Evolutionary conservation across 805 yeast genomes (phyloP).

Genomic region (Candida nonsorbophila): DNA sequence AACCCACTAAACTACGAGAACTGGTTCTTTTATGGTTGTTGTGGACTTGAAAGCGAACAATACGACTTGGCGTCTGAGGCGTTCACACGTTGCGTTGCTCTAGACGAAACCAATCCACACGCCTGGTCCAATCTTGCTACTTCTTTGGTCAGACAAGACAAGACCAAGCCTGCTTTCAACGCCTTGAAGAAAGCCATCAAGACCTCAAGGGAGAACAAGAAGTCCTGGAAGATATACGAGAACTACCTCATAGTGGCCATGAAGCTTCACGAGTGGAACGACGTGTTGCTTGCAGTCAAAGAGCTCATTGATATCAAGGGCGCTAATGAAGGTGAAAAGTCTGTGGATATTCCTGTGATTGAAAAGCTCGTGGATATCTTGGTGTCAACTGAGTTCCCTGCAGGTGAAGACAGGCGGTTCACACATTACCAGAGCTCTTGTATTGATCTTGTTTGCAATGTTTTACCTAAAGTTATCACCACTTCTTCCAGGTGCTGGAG

Average conservation of each 20-base stretch:
- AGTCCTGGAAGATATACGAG: conserved; percentile 88
- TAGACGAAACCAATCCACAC: conserved; percentile 74
- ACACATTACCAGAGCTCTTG: conserved; percentile 65
- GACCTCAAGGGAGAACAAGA: conserved; percentile 56
- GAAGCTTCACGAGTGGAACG: conserved; percentile 82
- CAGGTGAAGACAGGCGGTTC: conserved; percentile 28
- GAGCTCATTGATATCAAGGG: conserved; percentile 55
- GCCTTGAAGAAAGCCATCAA: conserved; percentile 80
- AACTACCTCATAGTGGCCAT: conserved; percentile 80
- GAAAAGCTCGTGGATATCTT: conserved; percentile 69
- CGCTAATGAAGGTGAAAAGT: conserved; percentile 52
- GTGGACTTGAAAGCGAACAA: conserved; percentile 69
- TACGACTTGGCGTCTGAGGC: conserved; percentile 85
- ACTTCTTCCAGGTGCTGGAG: conserved; percentile 71
- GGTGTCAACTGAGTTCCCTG: conserved; percentile 46
- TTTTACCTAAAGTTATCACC: conserved; percentile 66
- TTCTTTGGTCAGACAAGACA: conserved; percentile 60
- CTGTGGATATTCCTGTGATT: conserved; percentile 70
- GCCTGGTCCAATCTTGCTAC: conserved; percentile 93
- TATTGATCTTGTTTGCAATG: conserved; percentile 63
- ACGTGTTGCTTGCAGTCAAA: conserved; percentile 71
- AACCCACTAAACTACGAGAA: conserved; percentile 74
- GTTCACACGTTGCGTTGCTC: conserved; percentile 81
- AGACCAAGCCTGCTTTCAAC: conserved; percentile 71
- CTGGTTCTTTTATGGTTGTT: conserved; percentile 91